Evolutionary conservation across 768 basidiomycete species (phyloP), one percentile per base, ranked within the genome.

Genomic region (Hericium erinaceus): DNA sequence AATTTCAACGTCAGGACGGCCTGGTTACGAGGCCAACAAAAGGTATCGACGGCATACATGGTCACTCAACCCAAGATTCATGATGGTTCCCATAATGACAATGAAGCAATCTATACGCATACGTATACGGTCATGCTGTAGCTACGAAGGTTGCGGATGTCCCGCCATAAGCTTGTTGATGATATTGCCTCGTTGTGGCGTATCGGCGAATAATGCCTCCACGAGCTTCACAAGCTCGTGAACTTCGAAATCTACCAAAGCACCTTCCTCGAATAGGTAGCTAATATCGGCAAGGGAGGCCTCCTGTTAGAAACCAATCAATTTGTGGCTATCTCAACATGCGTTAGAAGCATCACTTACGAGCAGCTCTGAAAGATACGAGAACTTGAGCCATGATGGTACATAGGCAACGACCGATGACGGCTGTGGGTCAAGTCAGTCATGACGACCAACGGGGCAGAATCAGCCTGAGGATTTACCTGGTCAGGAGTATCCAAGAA

Each of bases 301-400:
- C 70, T 93, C 92, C 92, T 94, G 63, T 52, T 26, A 26, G 70
- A 10, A 13, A 20, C 46, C 57, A 33, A 41, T 37, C 49, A 44
- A 58, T 37, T 22, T 37, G 37, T 51, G 41, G 33, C 26, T 58
- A 50, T 60, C 4, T 41, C 56, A 38, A 63, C 10, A 22, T 33
- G 39, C 12, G 39, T 33, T 12, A 1, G 54, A 18, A 37, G n/a
- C 53, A 5, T 3, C 26, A 77, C 88, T 49, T 59, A 94, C 93
- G 77, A 98, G 69, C 12, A 98, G 78, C 69, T 97, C 94, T 2
- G 91, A 91, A 4, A 97, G 77, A 70, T 98, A 98, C 18, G 89
- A 92, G 70, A 91, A 95, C 70, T 95, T 95, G 64, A 97, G 76
- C 95, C 95, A 98, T 12, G 83, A 85, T 1, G 91, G 88, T n/a